Percentiles rank a stretch among this genome's conserved stretches.
phyloP scores from a whole-genome alignment of 305 asterid species.

The Fraxinus greggii region DNA sequence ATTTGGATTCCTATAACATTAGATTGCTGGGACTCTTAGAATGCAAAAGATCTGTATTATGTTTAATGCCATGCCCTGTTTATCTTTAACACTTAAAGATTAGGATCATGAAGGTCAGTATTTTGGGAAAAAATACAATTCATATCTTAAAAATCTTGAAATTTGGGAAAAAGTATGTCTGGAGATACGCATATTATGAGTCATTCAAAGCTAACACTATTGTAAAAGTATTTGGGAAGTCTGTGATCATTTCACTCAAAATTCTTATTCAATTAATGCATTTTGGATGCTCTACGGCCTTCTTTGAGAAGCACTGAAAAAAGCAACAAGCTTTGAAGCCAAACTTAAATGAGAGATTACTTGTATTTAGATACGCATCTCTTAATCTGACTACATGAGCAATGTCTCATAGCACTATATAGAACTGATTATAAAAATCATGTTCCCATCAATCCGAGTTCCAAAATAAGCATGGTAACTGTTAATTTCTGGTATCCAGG shows the following conservation, averaged over 20 bases:
- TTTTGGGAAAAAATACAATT: not conserved
- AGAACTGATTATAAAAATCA: not conserved
- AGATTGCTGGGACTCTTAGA: constrained; percentile 2
- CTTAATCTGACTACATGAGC: constrained; percentile 4
- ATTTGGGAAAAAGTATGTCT: not conserved
- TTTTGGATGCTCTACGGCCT: not conserved
- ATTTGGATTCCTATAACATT: constrained; percentile 7
- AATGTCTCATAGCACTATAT: constrained; percentile 4
- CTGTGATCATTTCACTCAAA: not conserved
- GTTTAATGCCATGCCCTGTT: not conserved
- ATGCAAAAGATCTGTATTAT: constrained; percentile 8
- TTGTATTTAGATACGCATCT: not conserved
- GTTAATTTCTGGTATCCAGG: not conserved
- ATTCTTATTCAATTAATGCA: not conserved
- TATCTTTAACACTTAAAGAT: not conserved
- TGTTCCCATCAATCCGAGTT: not conserved
- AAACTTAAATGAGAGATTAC: not conserved
- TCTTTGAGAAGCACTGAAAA: not conserved
- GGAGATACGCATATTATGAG: not conserved
- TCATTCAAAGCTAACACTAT: not conserved
- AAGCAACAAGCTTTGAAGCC: not conserved
- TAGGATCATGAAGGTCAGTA: not conserved
- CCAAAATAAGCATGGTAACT: not conserved
- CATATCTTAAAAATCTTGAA: not conserved
- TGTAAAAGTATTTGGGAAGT: not conserved